These are phyloP conservation scores for Laguncularia racemosa DNA, from an alignment of 345 rosid species.

Conservation along the genomic window DNA sequence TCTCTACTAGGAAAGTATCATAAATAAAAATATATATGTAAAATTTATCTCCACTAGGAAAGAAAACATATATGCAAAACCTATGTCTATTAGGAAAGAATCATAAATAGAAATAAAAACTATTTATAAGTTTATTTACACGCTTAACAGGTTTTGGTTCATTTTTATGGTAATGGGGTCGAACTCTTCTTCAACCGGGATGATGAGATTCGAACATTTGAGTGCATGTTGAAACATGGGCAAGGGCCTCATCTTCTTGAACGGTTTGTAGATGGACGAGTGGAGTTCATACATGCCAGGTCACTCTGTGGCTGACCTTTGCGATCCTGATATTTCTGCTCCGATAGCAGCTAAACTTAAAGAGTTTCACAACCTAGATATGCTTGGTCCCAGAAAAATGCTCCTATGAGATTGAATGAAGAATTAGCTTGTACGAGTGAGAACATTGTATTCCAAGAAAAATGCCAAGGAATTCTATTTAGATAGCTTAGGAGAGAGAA, in stretches of 20 bases:
- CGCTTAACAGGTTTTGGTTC: slow-evolving; percentile 58
- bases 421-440: slow-evolving; percentile 54
- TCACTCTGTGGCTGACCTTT: slow-evolving; percentile 85
- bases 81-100: no score
- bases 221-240: slow-evolving; percentile 79
- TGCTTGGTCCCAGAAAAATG: slow-evolving; percentile 55
- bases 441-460: slow-evolving; percentile 37
- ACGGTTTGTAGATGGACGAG: slow-evolving; percentile 67
- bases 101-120: no score
- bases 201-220: slow-evolving; percentile 76
- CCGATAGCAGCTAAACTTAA: slow-evolving; percentile 65
- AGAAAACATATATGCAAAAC: no score
- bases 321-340: slow-evolving; percentile 49
- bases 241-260: no score
- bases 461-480: slow-evolving; percentile 46
- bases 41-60: no score
- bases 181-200: slow-evolving; percentile 76
- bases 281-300: slow-evolving; percentile 88
- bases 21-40: no score
- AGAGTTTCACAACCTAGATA: slow-evolving; percentile 78
- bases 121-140: no score
- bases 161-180: slow-evolving; percentile 87
- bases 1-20: no score
- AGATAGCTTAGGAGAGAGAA: slow-evolving; percentile 47
- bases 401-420: slow-evolving; percentile 78